Base-by-base conservation (phyloP, 2,329 filamentous ascomycete species). In the Pestalotiopsis sp. region DNA sequence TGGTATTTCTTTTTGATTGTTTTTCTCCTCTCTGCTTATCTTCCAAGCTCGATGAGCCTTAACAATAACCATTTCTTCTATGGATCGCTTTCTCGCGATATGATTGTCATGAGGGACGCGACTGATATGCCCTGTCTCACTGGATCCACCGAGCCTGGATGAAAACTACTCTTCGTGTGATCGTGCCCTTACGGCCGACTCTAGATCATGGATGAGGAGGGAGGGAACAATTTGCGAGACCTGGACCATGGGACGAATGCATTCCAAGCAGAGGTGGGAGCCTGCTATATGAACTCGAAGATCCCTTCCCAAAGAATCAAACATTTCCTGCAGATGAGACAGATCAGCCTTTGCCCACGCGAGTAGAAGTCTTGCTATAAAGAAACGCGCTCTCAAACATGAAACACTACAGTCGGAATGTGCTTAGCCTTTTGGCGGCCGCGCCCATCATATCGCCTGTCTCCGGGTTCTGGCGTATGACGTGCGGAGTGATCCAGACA, bases 401-500 rank as follows among this genome's bases (percentile, higher is more conserved):
- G 70, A 52, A 57, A 17, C 65, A 40, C 23, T 41, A 52, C 38
- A 70, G 23, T 40, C 67, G 61, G 73, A 71, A 14, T 73, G 75
- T 68, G 11, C 11, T 69, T 20, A 36, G 68, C 25, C 7, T 70
- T 23, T 38, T 72, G 57, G 41, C 66, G 7, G 14, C 31, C 13
- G 59, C 59, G 17, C 9, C 59, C 6, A 36, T 36, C 2, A 66
- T 57, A 6, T 67, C 59, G 12, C 61, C 58, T 7, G 70, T 45
- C 9, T 40, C 68, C 5, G 72, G 70, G 4, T 73, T 68, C 64
- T 73, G 70, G 69, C 71, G 72, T 7, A 72, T 73, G 72, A 69
- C 70, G 20, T 75, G 74, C 20, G 68, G 71, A 36, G 60, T 72
- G 7, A 73, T 75, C 27, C 77, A 80, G 68, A 78, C 87, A 58